Base-by-base conservation (phyloP, 306 rosid species). In the Notholithocarpus densiflorus region DNA sequence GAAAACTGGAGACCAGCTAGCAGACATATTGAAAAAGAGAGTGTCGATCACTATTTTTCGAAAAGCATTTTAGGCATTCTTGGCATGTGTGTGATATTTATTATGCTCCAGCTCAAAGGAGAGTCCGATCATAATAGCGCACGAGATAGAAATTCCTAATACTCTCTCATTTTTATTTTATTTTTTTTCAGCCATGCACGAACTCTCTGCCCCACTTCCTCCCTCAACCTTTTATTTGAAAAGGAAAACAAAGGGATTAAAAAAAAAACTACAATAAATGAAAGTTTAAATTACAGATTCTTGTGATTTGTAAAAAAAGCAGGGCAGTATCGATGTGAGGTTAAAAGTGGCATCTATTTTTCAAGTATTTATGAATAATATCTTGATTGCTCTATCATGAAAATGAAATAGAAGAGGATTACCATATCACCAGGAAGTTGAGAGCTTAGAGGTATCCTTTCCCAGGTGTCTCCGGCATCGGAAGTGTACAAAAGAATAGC, bases 391-490 rank as follows among this genome's bases (percentile, higher is more conserved):
- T n/a, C n/a, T n/a, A n/a, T n/a, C n/a, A n/a, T n/a, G n/a, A n/a
- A n/a, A n/a, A n/a, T n/a, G 34, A 32, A 37, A 7, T 7, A 0
- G 43, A 6, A 34, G 12, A 74, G 70, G 53, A 51, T 79, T 84
- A 95, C 98, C 90, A 92, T 89, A 85, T 95, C 98, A 53, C 98
- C 98, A 3, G 98, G 98, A 83, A 95, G 98, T 75, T 92, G 84
- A 75, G 86, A 68, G 78, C 98, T 95, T 13, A 95, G 94, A 12
- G 98, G 98, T 64, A 95, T 95, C 77, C 98, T 83, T 76, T 88
- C 90, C 98, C 98, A 95, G 81, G 87, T 91, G 8, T 91, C 91
- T 72, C 98, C 98, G 32, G 97, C 87, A 89, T 95, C 90, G 59
- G 93, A 80, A 75, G 98, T 95, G 86, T 92, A 85, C 87, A 95